Base-by-base conservation (phyloP, 2,329 filamentous ascomycete genomes). In the Penicillium capsulatum region DNA sequence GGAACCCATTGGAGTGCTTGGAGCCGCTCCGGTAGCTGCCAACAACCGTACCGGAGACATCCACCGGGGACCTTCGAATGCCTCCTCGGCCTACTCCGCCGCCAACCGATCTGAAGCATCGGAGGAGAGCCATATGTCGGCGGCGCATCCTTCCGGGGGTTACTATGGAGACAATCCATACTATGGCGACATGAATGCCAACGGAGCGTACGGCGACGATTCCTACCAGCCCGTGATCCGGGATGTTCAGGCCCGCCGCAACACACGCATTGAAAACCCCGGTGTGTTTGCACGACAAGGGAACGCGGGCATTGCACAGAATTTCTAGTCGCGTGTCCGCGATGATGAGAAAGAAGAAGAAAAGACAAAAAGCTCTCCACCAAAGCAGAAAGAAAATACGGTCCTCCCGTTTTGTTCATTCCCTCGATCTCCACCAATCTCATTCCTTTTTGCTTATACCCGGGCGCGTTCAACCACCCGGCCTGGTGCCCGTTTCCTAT, bases 291-390 rank as follows among this genome's bases (percentile, higher is more conserved):
- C 91, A 8, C 87, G 94, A 60, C 89, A 94, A 71, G 81, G 79
- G 22, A 94, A 86, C 57, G 87, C 87, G 27, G 92, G 92, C 43
- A 96, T 98, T 57, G 86, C 92, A 20, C 92, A 97, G 68, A 98
- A 98, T 67, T 98, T 98, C 58, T 97, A 32, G 31, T 27, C 33
- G 7, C n/a, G 15, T 22, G 19, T 22, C 19, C 19, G 19, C 9
- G 19, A 5, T 22, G 5, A 22, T 22, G 19, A 22, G 5, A 22
- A 22, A 5, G 9, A 9, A n/a, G n/a, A n/a, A n/a, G n/a, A n/a
- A n/a, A n/a, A n/a, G n/a, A n/a, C n/a, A n/a, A n/a, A n/a, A n/a
- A n/a, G n/a, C n/a, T n/a, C n/a, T n/a, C n/a, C n/a, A n/a, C n/a
- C n/a, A n/a, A n/a, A n/a, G n/a, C 6, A 11, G 26, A n/a, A 14